Percentiles rank a stretch among this genome's conserved stretches.
These are phyloP conservation scores for Naganishia sp. DNA, from an alignment of 1,284 basidiomycete genomes.

Conservation along the genomic window DNA sequence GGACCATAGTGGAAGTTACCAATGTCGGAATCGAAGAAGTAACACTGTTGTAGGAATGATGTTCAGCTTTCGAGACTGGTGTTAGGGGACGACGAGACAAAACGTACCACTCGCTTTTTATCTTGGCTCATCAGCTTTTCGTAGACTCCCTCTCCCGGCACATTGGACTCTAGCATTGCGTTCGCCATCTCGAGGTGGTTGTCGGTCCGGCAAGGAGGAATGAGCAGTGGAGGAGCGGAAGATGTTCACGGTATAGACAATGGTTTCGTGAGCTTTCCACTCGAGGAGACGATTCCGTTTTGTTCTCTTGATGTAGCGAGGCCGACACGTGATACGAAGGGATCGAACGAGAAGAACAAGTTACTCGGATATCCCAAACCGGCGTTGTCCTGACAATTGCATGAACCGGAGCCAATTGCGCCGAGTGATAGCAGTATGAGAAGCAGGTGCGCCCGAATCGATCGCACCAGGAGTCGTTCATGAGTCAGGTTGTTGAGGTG, in stretches of 20 bases:
- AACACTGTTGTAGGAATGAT: conserved; percentile 63
- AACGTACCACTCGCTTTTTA: conserved; percentile 80
- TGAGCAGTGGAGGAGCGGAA: background rate
- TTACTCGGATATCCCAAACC: no score
- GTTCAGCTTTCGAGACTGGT: background rate
- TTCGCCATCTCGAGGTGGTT: conserved; percentile 9
- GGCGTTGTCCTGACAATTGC: no score
- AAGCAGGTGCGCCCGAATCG: conserved; percentile 6
- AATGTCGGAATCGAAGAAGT: conserved; percentile 98
- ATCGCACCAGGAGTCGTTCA: background rate
- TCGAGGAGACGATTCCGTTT: no score
- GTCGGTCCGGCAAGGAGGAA: background rate
- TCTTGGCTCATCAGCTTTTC: conserved; percentile 72
- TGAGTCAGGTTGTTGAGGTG: background rate
- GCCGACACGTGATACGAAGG: no score
- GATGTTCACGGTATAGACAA: background rate
- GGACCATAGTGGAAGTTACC: conserved; percentile 99
- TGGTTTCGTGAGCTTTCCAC: background rate
- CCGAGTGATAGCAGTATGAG: conserved; percentile 12
- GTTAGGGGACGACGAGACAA: background rate
- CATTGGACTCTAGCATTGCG: conserved; percentile 19
- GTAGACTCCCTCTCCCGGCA: conserved; percentile 54
- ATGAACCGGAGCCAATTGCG: conserved; percentile 18
- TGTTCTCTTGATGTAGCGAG: no score
- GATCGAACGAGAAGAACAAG: no score